Percentiles rank a stretch among this genome's conserved stretches.
These are phyloP conservation scores for Quercus cerris DNA, from an alignment of 306 rosid genomes.

Conservation along the genomic window DNA sequence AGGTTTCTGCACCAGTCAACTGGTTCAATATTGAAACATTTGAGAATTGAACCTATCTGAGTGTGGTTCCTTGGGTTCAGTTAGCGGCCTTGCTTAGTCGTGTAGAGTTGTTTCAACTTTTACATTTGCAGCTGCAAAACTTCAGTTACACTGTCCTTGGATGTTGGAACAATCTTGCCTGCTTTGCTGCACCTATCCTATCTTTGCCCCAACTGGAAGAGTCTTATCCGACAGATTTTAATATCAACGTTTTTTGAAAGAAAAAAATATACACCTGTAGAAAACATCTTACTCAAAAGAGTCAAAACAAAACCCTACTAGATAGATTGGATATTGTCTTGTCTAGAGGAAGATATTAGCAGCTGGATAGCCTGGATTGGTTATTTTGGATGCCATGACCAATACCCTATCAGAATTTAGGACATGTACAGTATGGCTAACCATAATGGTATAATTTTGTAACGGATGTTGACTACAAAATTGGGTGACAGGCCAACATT, in stretches of 20 bases:
- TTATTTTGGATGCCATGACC: too few relatives aligned
- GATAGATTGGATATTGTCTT: too few relatives aligned
- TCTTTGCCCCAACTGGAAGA: background rate
- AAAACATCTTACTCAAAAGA: background rate
- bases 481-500: background rate
- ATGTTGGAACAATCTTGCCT: background rate
- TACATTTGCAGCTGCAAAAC: background rate
- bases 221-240: background rate
- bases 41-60: background rate
- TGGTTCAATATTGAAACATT: background rate
- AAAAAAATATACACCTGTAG: background rate
- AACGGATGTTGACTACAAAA: background rate
- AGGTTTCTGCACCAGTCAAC: background rate
- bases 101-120: background rate
- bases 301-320: background rate
- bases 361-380: too few relatives aligned
- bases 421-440: background rate
- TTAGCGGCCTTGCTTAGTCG: background rate
- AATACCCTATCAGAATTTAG: background rate
- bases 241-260: background rate
- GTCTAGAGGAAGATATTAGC: too few relatives aligned
- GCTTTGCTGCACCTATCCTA: background rate
- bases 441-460: background rate
- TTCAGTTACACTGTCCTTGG: background rate
- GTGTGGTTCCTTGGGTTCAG: background rate